Evolutionary conservation across 768 basidiomycete species (phyloP).

Genomic region (Leccinellum rugosiceps): DNA sequence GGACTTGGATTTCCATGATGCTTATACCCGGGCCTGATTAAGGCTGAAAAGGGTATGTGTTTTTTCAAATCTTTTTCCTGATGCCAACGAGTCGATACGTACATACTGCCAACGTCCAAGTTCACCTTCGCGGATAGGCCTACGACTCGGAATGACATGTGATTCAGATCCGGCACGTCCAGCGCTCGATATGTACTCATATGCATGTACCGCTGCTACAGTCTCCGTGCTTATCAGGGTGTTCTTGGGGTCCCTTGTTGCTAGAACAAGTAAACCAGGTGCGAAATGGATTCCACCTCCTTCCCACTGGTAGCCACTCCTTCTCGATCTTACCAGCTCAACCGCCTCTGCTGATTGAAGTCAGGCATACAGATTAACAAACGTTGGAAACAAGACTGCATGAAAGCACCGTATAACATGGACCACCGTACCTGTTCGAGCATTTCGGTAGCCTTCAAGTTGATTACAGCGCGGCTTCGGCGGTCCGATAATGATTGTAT

Average conservation of each 20-base stretch:
- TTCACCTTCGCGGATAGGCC: slow-evolving; percentile 21
- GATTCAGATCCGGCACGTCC: too few species aligned
- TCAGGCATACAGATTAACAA: neutral
- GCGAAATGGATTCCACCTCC: slow-evolving; percentile 23
- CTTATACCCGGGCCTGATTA: slow-evolving; percentile 5
- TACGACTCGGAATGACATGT: too few species aligned
- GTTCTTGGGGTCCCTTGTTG: slow-evolving; percentile 10
- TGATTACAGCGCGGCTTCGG: slow-evolving; percentile 33
- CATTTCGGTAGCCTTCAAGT: neutral
- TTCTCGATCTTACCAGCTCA: slow-evolving; percentile 10
- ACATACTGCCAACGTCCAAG: neutral
- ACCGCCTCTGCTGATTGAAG: slow-evolving; percentile 9
- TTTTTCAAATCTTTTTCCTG: too few species aligned
- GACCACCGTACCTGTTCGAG: neutral
- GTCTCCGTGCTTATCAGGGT: neutral
- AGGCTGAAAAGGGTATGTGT: neutral
- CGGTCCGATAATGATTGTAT: slow-evolving; percentile 41
- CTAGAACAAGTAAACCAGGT: too few species aligned
- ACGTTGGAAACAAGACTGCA: slow-evolving; percentile 18
- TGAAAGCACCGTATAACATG: slow-evolving; percentile 41
- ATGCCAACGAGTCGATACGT: too few species aligned
- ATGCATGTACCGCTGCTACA: slow-evolving; percentile 2
- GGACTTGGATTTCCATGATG: slow-evolving; percentile 3
- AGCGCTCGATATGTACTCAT: too few species aligned
- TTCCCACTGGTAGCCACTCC: slow-evolving; percentile 9